Conservation (phyloP, 495 filamentous ascomycete genomes). For the Corynascus novoguineensis region DNA sequence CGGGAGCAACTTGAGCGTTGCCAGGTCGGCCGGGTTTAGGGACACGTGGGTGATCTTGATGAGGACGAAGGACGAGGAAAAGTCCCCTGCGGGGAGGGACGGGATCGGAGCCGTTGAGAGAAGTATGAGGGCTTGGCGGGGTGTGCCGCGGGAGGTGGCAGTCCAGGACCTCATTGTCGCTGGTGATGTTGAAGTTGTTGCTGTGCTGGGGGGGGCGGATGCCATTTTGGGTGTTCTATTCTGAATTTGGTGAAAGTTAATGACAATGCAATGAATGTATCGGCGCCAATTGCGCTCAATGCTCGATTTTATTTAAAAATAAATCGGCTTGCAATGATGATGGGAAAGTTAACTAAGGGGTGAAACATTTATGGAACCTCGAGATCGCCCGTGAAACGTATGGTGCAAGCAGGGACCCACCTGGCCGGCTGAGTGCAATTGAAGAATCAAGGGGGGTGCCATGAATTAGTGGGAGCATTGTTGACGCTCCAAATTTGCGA, state of each 20-base stretch:
- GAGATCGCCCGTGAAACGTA: too few species aligned
- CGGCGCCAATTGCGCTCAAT: too few species aligned
- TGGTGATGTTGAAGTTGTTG: neutral
- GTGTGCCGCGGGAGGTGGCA: constrained; percentile 11
- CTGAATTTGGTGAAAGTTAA: neutral
- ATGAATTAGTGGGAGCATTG: too few species aligned
- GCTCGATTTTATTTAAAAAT: too few species aligned
- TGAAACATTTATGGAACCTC: too few species aligned
- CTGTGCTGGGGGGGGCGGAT: neutral
- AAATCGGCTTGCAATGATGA: too few species aligned
- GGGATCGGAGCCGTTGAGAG: neutral
- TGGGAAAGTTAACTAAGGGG: too few species aligned
- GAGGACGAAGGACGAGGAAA: constrained; percentile 25
- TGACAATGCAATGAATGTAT: too few species aligned
- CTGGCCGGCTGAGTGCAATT: too few species aligned
- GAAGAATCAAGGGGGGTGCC: too few species aligned
- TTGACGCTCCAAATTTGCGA: too few species aligned
- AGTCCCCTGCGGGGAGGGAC: neutral
- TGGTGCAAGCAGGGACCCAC: too few species aligned
- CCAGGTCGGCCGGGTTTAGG: constrained; percentile 39
- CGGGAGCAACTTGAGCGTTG: constrained; percentile 31
- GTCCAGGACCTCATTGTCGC: constrained; percentile 22
- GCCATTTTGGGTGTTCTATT: neutral
- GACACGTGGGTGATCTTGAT: constrained; percentile 37
- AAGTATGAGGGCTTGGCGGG: constrained; percentile 13